A percentile compares a stretch with the other conserved stretches of the same genome.
These are phyloP conservation scores for Filosporella fistucella DNA, from an alignment of 495 filamentous ascomycete species.

Conservation along the genomic window DNA sequence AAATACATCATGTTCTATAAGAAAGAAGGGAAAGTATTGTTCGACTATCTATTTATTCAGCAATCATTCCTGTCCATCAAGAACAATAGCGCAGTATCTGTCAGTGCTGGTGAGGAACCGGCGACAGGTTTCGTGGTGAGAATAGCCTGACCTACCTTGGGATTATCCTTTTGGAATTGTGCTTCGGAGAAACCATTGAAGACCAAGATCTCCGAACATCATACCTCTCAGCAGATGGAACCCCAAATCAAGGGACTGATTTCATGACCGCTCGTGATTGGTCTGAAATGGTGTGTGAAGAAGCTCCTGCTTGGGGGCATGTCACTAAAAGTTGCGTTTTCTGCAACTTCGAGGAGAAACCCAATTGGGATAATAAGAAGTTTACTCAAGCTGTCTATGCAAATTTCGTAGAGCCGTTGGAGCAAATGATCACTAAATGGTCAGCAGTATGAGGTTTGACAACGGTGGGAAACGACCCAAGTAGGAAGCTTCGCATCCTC, in stretches of 20 bases:
- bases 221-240: conserved; percentile 3
- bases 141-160: conserved; percentile 16
- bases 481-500: no score
- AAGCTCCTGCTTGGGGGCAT: conserved; percentile 5
- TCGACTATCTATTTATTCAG: conserved; percentile 11
- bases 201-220: conserved; percentile 5
- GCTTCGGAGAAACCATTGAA: conserved; percentile 17
- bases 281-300: conserved; percentile 9
- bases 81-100: not conserved
- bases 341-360: conserved; percentile 11
- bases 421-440: conserved; percentile 7
- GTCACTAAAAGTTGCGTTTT: conserved; percentile 15
- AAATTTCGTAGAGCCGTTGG: conserved; percentile 14
- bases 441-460: not conserved
- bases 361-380: conserved; percentile 9
- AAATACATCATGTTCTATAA: conserved; percentile 22
- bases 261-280: conserved; percentile 8
- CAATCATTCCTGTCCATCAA: conserved; percentile 6
- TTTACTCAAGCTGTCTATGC: conserved; percentile 16
- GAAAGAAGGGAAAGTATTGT: conserved; percentile 1
- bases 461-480: not conserved
- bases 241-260: conserved; percentile 2
- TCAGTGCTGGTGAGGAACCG: not conserved
- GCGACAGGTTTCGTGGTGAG: not conserved
- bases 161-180: conserved; percentile 4